A percentile compares a stretch with the other conserved stretches of the same genome.
Conservation (phyloP, 352 stramenopile species). For the Phytopythium kandeliae region DNA sequence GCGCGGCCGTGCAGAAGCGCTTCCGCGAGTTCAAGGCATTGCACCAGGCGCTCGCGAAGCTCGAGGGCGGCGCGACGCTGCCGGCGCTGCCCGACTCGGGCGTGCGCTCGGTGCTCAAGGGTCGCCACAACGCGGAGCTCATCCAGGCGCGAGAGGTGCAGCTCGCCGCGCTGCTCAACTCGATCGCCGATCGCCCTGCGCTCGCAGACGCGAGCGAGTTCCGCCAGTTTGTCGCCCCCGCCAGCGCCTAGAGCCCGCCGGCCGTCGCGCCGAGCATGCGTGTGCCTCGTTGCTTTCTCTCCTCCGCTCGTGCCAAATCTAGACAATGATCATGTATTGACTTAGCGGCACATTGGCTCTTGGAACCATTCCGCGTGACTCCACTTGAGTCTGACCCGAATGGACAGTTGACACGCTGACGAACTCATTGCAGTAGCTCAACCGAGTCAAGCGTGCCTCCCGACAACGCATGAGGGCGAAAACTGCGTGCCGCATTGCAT, state of each 20-base stretch:
- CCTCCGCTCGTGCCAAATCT: no score
- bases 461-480: no score
- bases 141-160: constrained; percentile 59
- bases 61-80: constrained; percentile 13
- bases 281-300: no score
- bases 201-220: constrained; percentile 44
- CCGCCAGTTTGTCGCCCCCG: constrained; percentile 40
- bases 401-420: no score
- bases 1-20: constrained; percentile 47
- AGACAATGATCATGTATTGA: no score
- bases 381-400: no score
- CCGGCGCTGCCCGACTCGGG: constrained; percentile 48
- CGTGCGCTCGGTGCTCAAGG: constrained; percentile 40
- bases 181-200: constrained; percentile 41
- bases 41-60: constrained; percentile 28
- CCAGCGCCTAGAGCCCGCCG: constrained; percentile 6
- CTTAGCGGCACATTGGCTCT: no score
- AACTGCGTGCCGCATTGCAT: no score
- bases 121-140: constrained; percentile 52
- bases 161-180: constrained; percentile 62
- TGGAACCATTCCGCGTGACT: no score
- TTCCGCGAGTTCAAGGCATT: constrained; percentile 83
- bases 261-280: no score
- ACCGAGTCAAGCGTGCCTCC: no score
- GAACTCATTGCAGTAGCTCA: no score